A percentile compares a stretch with the other conserved stretches of the same genome.
phyloP scores from a whole-genome alignment of 306 rosid species.

The Chamaecrista fasciculata region DNA sequence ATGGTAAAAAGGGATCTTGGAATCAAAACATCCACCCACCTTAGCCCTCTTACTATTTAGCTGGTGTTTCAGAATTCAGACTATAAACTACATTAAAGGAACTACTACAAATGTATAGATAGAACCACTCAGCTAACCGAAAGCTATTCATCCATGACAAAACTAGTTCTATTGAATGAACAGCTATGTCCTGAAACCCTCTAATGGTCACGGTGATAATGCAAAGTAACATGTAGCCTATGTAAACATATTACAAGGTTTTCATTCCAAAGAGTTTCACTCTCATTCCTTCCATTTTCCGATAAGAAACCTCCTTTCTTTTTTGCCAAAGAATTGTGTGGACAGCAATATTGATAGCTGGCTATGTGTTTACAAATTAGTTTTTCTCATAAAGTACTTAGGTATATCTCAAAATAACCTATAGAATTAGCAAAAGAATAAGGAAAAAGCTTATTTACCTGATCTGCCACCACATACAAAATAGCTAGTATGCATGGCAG shows the following conservation, averaged over 20 bases:
- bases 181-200: background rate
- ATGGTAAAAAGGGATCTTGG: too few relatives aligned
- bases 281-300: background rate
- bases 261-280: background rate
- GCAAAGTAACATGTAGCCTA: background rate
- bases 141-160: background rate
- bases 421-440: conserved; percentile 11
- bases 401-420: background rate
- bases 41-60: too few relatives aligned
- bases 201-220: background rate
- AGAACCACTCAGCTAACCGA: background rate
- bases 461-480: conserved; percentile 63
- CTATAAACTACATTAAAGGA: background rate
- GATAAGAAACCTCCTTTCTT: background rate
- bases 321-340: too few relatives aligned
- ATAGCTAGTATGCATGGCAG: conserved; percentile 88
- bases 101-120: too few relatives aligned
- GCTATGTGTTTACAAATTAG: background rate
- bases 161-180: background rate
- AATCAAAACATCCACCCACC: too few relatives aligned
- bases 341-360: background rate
- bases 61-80: too few relatives aligned
- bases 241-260: background rate
- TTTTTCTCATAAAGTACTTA: background rate
- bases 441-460: conserved; percentile 42